A percentile compares a stretch with the other conserved stretches of the same genome.
Conservation (phyloP, 2,329 filamentous ascomycete genomes). For the Zymoseptoria brevis region DNA sequence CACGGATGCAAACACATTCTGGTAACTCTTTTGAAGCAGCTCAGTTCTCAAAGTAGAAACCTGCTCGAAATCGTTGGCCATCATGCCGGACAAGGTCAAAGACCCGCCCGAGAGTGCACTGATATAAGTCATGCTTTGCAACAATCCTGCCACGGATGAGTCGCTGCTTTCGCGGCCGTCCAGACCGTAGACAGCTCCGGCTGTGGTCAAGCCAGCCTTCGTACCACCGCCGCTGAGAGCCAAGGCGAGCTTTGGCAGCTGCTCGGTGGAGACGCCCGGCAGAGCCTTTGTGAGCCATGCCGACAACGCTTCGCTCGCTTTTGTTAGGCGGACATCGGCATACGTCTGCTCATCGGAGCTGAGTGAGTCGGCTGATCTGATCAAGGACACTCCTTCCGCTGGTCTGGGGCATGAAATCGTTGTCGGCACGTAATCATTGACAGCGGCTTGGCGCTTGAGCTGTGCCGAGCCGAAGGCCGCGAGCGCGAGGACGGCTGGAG, state of each 20-base stretch:
- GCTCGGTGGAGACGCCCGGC: not conserved
- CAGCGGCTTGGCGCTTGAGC: conserved; percentile 2
- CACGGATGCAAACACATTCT: conserved; percentile 5
- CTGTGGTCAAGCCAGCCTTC: conserved; percentile 11
- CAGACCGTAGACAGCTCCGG: conserved; percentile 8
- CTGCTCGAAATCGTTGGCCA: conserved; percentile 11
- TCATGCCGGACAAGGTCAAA: conserved; percentile 9
- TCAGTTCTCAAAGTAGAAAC: conserved; percentile 6
- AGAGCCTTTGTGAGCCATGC: conserved; percentile 6
- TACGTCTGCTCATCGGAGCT: conserved; percentile 5
- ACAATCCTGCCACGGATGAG: conserved; percentile 5
- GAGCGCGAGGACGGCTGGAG: not conserved
- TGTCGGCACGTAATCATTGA: conserved; percentile 4
- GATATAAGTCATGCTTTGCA: conserved; percentile 11
- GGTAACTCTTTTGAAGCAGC: conserved; percentile 8
- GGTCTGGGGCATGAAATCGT: conserved; percentile 2
- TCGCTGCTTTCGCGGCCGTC: conserved; percentile 7
- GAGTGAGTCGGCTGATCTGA: conserved; percentile 6
- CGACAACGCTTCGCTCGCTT: conserved; percentile 3
- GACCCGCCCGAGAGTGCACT: conserved; percentile 11
- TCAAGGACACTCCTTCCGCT: not conserved
- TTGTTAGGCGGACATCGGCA: not conserved
- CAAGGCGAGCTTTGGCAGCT: conserved; percentile 8
- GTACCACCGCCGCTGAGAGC: conserved; percentile 10
- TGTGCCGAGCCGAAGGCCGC: not conserved